Percentiles rank a stretch among this genome's conserved stretches.
These are phyloP conservation scores for Ogataea chonburiensis DNA, from an alignment of 805 yeast genomes.

Conservation along the genomic window DNA sequence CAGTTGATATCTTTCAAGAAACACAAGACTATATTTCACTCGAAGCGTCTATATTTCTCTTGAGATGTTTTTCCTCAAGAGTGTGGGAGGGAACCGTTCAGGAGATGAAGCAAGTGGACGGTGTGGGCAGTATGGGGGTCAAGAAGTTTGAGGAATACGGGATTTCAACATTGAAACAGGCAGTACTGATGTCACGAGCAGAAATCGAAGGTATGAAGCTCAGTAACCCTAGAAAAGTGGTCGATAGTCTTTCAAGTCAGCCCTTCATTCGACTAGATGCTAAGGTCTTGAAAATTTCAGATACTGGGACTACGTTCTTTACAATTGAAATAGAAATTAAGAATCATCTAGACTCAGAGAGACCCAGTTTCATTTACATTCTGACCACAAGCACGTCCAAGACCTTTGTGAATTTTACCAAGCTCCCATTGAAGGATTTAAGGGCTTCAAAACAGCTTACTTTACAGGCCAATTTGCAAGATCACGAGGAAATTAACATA, in stretches of 20 bases:
- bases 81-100: conserved; percentile 52
- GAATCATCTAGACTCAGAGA: neutral
- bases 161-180: conserved; percentile 34
- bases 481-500: conserved; percentile 29
- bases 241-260: neutral
- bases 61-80: conserved; percentile 41
- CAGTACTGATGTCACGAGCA: conserved; percentile 29
- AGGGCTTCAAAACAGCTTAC: conserved; percentile 27
- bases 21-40: conserved; percentile 44
- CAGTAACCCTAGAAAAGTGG: conserved; percentile 26
- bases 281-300: neutral
- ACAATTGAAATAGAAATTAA: neutral
- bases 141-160: conserved; percentile 38
- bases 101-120: conserved; percentile 47
- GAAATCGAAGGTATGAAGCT: conserved; percentile 42
- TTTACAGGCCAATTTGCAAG: conserved; percentile 24
- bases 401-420: conserved; percentile 43
- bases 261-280: neutral
- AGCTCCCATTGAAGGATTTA: conserved; percentile 34
- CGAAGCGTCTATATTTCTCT: conserved; percentile 37
- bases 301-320: neutral
- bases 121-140: conserved; percentile 43
- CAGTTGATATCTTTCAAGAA: conserved; percentile 42
- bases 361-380: conserved; percentile 3
- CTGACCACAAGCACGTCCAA: neutral